Evolutionary conservation across 257 asterid species (phyloP).

Genomic region (Ocimum tenuiflorum): DNA sequence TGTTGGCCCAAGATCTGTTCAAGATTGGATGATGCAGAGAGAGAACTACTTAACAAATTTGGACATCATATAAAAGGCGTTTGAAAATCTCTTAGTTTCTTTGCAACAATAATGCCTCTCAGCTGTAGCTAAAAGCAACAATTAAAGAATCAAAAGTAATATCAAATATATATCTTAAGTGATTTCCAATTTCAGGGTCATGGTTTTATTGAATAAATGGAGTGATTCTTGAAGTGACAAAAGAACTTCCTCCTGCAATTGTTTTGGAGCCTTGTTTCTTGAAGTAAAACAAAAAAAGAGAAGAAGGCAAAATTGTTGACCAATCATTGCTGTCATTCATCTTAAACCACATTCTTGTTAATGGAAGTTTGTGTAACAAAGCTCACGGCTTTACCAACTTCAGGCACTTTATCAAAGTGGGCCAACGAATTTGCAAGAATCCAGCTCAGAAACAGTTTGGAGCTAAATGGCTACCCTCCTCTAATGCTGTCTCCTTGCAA

Average conservation of each 20-base stretch:
- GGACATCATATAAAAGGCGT: conserved; percentile 43
- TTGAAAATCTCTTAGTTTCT: conserved; percentile 10
- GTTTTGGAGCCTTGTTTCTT: no score
- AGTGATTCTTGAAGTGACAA: background rate
- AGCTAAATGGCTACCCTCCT: conserved; percentile 72
- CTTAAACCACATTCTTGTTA: conserved; percentile 27
- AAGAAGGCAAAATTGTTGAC: conserved; percentile 50
- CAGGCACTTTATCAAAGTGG: conserved; percentile 36
- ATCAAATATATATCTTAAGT: background rate
- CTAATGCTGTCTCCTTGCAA: conserved; percentile 69
- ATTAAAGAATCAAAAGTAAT: background rate
- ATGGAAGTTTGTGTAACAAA: conserved; percentile 22
- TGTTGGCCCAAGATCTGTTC: no score
- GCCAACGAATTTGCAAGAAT: conserved; percentile 39
- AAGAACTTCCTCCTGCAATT: background rate
- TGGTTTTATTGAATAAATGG: background rate
- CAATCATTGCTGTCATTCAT: conserved; percentile 32
- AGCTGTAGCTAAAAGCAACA: background rate
- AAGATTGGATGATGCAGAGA: conserved; percentile 16
- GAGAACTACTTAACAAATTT: conserved; percentile 31
- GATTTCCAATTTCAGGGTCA: background rate
- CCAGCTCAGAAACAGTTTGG: conserved; percentile 38
- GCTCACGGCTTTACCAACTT: conserved; percentile 19
- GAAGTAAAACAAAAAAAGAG: no score
- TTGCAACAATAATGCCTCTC: background rate